phyloP scores from a whole-genome alignment of 768 basidiomycete genomes.

The Lepiota subincarnata region DNA sequence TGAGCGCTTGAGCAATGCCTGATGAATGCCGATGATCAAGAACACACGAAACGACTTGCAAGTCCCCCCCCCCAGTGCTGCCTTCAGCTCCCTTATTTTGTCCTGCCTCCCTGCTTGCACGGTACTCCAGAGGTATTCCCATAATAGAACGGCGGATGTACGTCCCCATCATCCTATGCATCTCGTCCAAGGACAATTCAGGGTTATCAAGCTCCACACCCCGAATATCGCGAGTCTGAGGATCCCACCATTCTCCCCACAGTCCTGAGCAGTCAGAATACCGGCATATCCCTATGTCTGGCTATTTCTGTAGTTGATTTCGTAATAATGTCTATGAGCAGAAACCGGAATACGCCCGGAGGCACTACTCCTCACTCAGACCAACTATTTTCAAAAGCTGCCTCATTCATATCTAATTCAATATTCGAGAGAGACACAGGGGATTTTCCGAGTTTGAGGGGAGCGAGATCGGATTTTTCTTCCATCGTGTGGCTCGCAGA shows the following conservation, averaged over 20 bases:
- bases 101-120: background rate
- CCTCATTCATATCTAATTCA: background rate
- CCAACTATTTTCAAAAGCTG: background rate
- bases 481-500: background rate
- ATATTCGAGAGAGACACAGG: background rate
- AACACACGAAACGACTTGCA: background rate
- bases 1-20: too few species aligned
- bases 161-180: background rate
- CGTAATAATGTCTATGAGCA: background rate
- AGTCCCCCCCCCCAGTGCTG: background rate
- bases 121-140: too few species aligned
- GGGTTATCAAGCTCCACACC: background rate
- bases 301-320: background rate
- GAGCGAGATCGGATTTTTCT: background rate
- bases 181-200: background rate
- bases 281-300: background rate
- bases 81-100: background rate
- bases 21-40: background rate
- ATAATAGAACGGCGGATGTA: too few species aligned
- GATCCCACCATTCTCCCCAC: too few species aligned
- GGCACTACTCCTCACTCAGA: background rate
- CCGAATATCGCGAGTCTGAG: too few species aligned
- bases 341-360: background rate
- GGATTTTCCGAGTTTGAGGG: background rate
- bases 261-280: too few species aligned